Evolutionary conservation across 176 grass and related monocot species (phyloP), one percentile per base, ranked within the genome.

Genomic region (Chrysopogon serrulatus): DNA sequence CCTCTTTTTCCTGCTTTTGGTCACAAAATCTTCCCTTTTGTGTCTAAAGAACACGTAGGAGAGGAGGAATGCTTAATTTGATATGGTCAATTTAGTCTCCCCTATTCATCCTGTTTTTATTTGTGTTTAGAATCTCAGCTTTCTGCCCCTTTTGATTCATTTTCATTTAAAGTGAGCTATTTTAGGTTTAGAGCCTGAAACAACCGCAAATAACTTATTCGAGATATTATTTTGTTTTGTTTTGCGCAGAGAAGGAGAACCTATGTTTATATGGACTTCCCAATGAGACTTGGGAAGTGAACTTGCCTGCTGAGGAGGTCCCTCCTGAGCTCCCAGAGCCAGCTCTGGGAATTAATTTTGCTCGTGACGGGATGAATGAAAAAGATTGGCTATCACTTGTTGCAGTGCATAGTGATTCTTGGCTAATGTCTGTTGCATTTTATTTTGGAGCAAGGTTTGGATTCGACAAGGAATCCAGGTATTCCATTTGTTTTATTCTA

Each of bases 271-370:
- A 95, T 77, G 92, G 92, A 51, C 88, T 90, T 78, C 92, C 92
- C 41, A 87, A 84, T 80, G 88, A 86, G 79, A 80, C 86, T 19
- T 94, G 92, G 92, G 92, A 90, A 79, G 88, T 94, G 60, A 90
- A 83, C 41, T 84, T 94, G 57, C 92, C 92, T 76, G 88, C 92
- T 24, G 88, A 94, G 43, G 86, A 90, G 76, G 88, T 94, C 35
- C 92, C 92, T 75, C 82, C 92, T 78, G 92, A 94, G 69, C 88
- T 94, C 83, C 92, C 92, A 33, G 92, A 94, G 64, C 92, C 92
- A 44, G 92, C 82, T 51, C 70, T 90, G 14, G 92, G 92, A 71
- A 94, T 94, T 57, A 94, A 94, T 53, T 94, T 94, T 47, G 82
- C 88, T 28, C 83, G 92, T 43, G 92, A 94, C 80, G 88, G 88